Evolutionary conservation across 2,329 filamentous ascomycete species (phyloP), one percentile per base, ranked within the genome.

Genomic region (Pestalotiopsis sp.): DNA sequence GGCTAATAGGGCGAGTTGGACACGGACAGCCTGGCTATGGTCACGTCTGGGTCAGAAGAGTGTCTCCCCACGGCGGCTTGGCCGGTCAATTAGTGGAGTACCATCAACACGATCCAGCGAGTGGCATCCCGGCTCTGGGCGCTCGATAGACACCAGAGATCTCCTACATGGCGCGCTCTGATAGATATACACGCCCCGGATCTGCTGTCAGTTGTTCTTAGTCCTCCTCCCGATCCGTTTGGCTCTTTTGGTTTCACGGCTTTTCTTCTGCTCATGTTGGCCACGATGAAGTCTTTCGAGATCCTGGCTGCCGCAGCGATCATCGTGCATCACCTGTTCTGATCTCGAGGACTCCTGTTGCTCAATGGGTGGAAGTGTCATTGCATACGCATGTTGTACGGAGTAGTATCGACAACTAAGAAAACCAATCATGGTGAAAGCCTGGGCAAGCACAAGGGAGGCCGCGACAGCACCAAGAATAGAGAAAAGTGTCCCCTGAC

Each of bases 71-170:
- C 85, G 85, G 85, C 84, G 83, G 77, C 85, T 84, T 86, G 78
- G 80, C 84, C 85, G 85, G 85, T 83, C 79, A 82, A 86, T 87
- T 85, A 85, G 85, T 87, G 85, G 85, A 81, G 83, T 58, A 17
- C 40, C 17, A 40, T 30, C 57, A 59, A 17, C 48, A 65, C 26
- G 64, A 55, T 24, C 64, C 24, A 66, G 55, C 64, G 35, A 65
- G 63, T 66, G 52, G 59, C 60, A 20, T 66, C 38, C 64, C 64
- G 52, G 64, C 40, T 38, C 20, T 40, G n/a, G 20, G 30, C 26
- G 44, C 20, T 52, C 20, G 44, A 52, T 52, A 52, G 44, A 52
- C 44, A n/a, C 44, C 44, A 52, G 44, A 52, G 20, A 52, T n/a
- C 17, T 52, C 17, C 17, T 52, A 52, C 44, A n/a, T 20, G 44